These are phyloP conservation scores for Sporormia fimetaria DNA, from an alignment of 495 filamentous ascomycete species.

Conservation along the genomic window DNA sequence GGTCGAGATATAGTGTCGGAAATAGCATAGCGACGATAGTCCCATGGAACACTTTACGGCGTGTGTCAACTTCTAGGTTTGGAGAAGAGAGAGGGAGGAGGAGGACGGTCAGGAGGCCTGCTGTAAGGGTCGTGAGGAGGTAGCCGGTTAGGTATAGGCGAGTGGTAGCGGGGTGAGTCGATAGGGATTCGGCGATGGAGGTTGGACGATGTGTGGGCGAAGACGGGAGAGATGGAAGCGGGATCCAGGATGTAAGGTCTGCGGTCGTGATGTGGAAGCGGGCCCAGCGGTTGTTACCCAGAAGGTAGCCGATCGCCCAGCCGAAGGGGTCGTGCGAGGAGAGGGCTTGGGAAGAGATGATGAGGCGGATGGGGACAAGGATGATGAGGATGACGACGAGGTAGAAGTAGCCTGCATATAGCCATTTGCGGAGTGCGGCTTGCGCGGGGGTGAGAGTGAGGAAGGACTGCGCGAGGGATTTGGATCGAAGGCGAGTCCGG, in stretches of 20 bases:
- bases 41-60: constrained; percentile 97
- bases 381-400: constrained; percentile 49
- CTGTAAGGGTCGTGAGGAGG: constrained; percentile 53
- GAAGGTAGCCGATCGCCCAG: constrained; percentile 82
- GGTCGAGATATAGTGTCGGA: constrained; percentile 74
- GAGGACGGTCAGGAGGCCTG: constrained; percentile 63
- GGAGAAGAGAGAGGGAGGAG: constrained; percentile 48
- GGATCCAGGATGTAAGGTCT: constrained; percentile 65
- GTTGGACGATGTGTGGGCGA: constrained; percentile 51
- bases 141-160: constrained; percentile 68
- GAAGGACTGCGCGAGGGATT: constrained; percentile 58
- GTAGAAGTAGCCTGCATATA: constrained; percentile 74
- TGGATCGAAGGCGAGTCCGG: constrained; percentile 45
- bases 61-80: constrained; percentile 73
- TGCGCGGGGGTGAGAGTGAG: constrained; percentile 70
- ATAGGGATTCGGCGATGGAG: constrained; percentile 68
- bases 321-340: constrained; percentile 69
- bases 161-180: constrained; percentile 60
- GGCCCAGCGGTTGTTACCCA: constrained; percentile 55
- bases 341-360: constrained; percentile 56
- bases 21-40: constrained; percentile 96
- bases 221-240: constrained; percentile 51
- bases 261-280: constrained; percentile 50
- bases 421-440: constrained; percentile 64
- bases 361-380: constrained; percentile 57